Evolutionary conservation across 2,329 filamentous ascomycete genomes (phyloP), one percentile per base, ranked within the genome.

Genomic region (Fusarium nurragi): DNA sequence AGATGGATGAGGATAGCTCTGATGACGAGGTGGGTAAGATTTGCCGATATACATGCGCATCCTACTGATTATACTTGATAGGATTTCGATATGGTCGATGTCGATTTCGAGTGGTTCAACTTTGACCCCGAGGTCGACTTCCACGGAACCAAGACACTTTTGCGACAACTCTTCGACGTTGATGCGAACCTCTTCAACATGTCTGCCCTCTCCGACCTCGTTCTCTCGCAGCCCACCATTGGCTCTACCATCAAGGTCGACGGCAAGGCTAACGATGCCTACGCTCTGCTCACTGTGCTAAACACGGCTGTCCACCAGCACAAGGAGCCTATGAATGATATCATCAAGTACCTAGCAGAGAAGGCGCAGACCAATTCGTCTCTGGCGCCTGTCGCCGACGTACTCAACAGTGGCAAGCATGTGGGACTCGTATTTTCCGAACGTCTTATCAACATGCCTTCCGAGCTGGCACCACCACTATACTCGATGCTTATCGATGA

Each of bases 51-150:
- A 6, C 16, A 34, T 48, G 53, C 68, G 34, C 67, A 39, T 22
- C 23, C 32, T 7, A 52, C 60, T 68, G 23, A 71, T 28, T 38
- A 19, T 8, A 18, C 11, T 8, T n/a, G n/a, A n/a, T 36, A 97
- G 92, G 92, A 97, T 73, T 90, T 93, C 73, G 91, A 97, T 75
- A 90, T 94, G 77, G 88, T 99, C 67, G 90, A 98, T 75, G 93
- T 98, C 56, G 94, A 98, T 68, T 99, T 99, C 73, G 95, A 99
- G 81, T 98, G 93, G 91, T 99, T 98, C 81, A 96, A 97, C 79
- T 97, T 94, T 64, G 90, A 95, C 71, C 84, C 91, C 3, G 88
- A 91, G 9, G 85, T 97, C 71, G 95, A 99, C 78, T 98, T 98
- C 78, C 94, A 98, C 79, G 95, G 95, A 57, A 86, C 96, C 71